Evolutionary conservation across 441 rosid genomes (phyloP).

Genomic region (Melastoma candidum): DNA sequence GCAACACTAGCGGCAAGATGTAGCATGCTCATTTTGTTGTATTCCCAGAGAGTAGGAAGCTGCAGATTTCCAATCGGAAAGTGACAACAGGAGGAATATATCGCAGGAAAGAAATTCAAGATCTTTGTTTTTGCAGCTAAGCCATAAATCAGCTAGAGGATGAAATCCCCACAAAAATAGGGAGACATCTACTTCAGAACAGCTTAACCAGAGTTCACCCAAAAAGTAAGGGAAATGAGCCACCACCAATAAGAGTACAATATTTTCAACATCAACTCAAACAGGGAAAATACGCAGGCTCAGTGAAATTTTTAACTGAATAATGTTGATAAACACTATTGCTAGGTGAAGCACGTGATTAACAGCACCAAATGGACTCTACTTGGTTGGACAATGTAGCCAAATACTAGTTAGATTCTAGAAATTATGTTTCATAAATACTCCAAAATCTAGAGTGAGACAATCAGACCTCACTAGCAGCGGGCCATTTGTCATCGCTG

Average conservation of each 20-base stretch:
- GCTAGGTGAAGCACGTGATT: too few species aligned
- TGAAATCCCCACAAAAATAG: too few species aligned
- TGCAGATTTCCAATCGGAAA: conserved; percentile 22
- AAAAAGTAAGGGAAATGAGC: too few species aligned
- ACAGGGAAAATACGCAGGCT: too few species aligned
- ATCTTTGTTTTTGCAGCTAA: not conserved
- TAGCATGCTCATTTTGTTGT: conserved; percentile 85
- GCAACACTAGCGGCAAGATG: conserved; percentile 77
- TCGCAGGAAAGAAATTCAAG: conserved; percentile 9
- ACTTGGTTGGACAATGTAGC: not conserved
- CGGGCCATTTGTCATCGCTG: conserved; percentile 93
- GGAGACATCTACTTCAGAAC: too few species aligned
- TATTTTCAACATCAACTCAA: too few species aligned
- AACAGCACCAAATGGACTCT: too few species aligned
- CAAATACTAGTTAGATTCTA: not conserved
- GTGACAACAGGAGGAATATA: conserved; percentile 8
- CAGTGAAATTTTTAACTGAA: too few species aligned
- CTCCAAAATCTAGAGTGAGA: not conserved
- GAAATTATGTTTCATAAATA: not conserved
- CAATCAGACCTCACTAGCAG: conserved; percentile 58
- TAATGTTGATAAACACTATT: too few species aligned
- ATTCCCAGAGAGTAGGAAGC: conserved; percentile 84
- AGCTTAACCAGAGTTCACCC: too few species aligned
- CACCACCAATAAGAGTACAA: too few species aligned
- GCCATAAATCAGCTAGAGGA: not conserved